Base-by-base conservation (phyloP, 805 yeast species). In the Tetrapisispora nanseiensis region DNA sequence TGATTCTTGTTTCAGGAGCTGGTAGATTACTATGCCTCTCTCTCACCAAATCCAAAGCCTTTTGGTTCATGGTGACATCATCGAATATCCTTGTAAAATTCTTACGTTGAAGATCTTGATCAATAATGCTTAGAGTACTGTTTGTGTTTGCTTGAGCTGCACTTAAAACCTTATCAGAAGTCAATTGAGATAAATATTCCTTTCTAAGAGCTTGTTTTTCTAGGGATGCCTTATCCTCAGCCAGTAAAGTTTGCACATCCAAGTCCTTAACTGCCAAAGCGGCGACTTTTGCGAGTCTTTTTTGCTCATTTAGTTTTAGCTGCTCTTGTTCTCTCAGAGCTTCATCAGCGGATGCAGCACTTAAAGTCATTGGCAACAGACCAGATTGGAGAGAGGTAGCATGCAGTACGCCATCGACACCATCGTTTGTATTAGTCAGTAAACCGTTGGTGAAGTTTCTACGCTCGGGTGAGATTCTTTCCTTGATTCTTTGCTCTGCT, bases 21-120 rank as follows among this genome's bases (percentile, higher is more conserved):
- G 41, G 37, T n/a, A 40, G 3, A 20, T 75, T 78, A 39, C 74
- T 75, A 37, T 74, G 68, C 53, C 78, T 77, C 47, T 74, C 73
- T 57, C 82, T 83, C 2, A 96, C 96, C 47, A 83, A 66, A 24
- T 80, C 78, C 41, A 82, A 71, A 2, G 96, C 97, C 49, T 74
- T 74, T 48, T 77, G 76, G 65, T 86, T 86, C 56, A 67, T 72
- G 36, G 73, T 77, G 15, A 75, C 75, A 51, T 75, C 74, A 54
- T 50, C 52, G 40, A 47, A 57, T 28, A 55, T 37, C 33, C 37
- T 45, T 23, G 23, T 30, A 3, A 19, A 11, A 9, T 22, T 16
- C 35, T 11, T 33, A 42, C 43, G 19, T 18, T 31, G 16, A 2
- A 53, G 49, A 28, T 49, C 33, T 6, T 76, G 74, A 15, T 80